A percentile compares a stretch with the other conserved stretches of the same genome.
phyloP scores from a whole-genome alignment of 2,329 filamentous ascomycete species.

The Didymella glomerata region DNA sequence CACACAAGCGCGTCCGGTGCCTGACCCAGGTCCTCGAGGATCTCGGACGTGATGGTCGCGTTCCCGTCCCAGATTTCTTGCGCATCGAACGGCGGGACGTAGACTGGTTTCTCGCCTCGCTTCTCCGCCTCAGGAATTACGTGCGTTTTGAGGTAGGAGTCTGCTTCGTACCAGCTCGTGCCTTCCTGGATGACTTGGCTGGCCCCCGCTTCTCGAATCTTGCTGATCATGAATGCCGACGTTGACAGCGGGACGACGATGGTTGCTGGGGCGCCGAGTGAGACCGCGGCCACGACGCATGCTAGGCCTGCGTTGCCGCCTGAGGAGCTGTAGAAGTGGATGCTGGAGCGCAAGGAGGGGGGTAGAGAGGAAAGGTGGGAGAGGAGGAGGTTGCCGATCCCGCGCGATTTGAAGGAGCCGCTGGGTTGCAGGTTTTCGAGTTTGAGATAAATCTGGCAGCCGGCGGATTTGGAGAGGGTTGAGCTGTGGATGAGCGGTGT shows the following conservation, averaged over 20 bases:
- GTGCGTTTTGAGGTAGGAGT: constrained; percentile 67
- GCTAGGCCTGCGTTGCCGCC: constrained; percentile 86
- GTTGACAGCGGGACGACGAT: constrained; percentile 75
- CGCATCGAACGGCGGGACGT: constrained; percentile 74
- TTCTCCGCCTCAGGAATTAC: constrained; percentile 53
- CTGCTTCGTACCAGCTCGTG: constrained; percentile 71
- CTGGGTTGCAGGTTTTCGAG: constrained; percentile 82
- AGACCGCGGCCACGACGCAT: constrained; percentile 72
- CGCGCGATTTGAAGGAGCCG: constrained; percentile 81
- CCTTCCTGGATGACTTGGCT: constrained; percentile 72
- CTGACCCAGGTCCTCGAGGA: constrained; percentile 47
- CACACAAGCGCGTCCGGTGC: constrained; percentile 74
- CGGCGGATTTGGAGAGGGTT: constrained; percentile 70
- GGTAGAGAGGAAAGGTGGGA: constrained; percentile 47
- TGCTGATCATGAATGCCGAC: constrained; percentile 71
- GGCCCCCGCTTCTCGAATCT: constrained; percentile 70
- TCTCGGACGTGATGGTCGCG: constrained; percentile 62
- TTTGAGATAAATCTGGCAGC: constrained; percentile 81
- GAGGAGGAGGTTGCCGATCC: constrained; percentile 73
- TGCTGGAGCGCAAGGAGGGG: constrained; percentile 24
- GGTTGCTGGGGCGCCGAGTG: constrained; percentile 69
- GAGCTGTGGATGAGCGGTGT: constrained; percentile 73
- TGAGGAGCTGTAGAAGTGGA: constrained; percentile 78
- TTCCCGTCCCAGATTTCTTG: constrained; percentile 70
- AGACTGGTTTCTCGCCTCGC: constrained; percentile 53